These are phyloP conservation scores for Wickerhamomyces canadensis DNA, from an alignment of 805 yeast genomes.

Conservation along the genomic window DNA sequence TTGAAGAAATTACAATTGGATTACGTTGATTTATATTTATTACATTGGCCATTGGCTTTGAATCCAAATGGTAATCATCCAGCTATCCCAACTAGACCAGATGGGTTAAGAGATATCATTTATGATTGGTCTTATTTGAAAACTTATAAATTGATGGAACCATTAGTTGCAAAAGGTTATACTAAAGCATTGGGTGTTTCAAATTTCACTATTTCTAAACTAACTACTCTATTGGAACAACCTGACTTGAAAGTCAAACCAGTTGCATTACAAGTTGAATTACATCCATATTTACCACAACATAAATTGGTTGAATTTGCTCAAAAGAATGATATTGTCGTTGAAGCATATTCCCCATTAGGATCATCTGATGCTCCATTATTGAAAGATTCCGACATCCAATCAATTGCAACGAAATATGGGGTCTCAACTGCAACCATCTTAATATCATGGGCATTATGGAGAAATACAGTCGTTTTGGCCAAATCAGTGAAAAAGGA, in stretches of 20 bases:
- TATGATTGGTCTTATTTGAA: conserved; percentile 39
- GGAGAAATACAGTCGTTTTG: conserved; percentile 48
- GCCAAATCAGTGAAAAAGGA: conserved; percentile 40
- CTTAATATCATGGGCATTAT: conserved; percentile 50
- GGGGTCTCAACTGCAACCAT: conserved; percentile 39
- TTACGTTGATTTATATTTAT: conserved; percentile 67
- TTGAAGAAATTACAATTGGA: conserved; percentile 57
- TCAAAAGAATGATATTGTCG: conserved; percentile 42
- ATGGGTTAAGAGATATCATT: conserved; percentile 35
- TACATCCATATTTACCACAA: conserved; percentile 71
- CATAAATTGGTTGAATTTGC: conserved; percentile 47
- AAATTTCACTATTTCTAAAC: conserved; percentile 54
- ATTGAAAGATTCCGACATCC: background rate
- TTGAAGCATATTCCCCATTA: conserved; percentile 78
- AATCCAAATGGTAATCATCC: conserved; percentile 30
- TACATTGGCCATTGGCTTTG: conserved; percentile 73
- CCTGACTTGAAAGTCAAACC: conserved; percentile 52
- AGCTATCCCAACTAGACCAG: conserved; percentile 32
- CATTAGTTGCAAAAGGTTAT: conserved; percentile 45
- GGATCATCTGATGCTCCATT: conserved; percentile 53
- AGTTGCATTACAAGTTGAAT: conserved; percentile 69
- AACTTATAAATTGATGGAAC: conserved; percentile 63
- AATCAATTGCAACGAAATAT: conserved; percentile 37
- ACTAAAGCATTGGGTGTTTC: conserved; percentile 72
- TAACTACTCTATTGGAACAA: conserved; percentile 45